Conservation (phyloP, 169 alveolate species). For the Perkinsus olseni region DNA sequence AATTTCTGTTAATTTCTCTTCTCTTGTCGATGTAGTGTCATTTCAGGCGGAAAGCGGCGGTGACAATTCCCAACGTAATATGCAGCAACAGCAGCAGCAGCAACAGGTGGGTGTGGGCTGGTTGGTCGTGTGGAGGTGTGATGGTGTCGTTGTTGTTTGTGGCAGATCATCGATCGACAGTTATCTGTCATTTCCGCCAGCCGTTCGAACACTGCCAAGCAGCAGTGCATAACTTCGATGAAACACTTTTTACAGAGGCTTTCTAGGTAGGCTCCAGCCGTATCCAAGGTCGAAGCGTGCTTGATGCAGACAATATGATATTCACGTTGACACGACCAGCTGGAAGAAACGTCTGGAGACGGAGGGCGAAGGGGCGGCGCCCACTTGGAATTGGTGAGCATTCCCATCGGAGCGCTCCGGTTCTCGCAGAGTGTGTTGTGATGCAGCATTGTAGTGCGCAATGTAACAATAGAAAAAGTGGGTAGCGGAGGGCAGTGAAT, state of each 20-base stretch:
- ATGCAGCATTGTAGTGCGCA: too few relatives aligned
- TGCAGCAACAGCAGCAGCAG: not conserved
- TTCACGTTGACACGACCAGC: not conserved
- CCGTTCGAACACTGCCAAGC: not conserved
- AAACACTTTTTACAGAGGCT: not conserved
- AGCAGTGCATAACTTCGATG: not conserved
- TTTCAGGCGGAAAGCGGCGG: not conserved
- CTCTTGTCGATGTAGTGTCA: not conserved
- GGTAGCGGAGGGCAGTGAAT: too few relatives aligned
- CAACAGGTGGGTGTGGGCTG: not conserved
- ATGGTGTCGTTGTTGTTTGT: not conserved
- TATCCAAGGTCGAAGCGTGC: not conserved
- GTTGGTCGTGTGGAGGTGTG: not conserved
- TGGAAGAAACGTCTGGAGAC: not conserved
- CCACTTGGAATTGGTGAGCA: not conserved
- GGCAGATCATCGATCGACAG: not conserved
- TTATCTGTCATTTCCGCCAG: not conserved
- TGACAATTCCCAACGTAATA: not conserved
- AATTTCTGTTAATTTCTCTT: too few relatives aligned
- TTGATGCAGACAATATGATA: not conserved
- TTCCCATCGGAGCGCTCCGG: not conserved
- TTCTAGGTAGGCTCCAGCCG: not conserved
- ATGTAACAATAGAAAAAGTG: too few relatives aligned
- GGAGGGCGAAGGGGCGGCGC: not conserved
- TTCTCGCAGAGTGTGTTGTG: too few relatives aligned